phyloP scores from a whole-genome alignment of 257 asterid species.

The Plectranthus barbatus region DNA sequence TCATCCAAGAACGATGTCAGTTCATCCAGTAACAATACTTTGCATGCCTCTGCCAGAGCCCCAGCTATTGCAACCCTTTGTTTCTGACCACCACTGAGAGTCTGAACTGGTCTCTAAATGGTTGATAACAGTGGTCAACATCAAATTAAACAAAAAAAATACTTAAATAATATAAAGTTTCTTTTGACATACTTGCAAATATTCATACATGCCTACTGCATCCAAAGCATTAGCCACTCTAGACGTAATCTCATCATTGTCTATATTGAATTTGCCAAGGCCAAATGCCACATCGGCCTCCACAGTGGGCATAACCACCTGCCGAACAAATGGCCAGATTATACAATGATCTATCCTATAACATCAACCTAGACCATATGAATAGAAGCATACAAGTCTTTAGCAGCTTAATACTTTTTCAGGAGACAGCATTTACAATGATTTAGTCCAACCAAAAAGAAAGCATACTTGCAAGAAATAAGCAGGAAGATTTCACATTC shows the following conservation, averaged over 20 bases:
- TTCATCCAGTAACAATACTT: conserved; percentile 87
- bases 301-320: conserved; percentile 99
- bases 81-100: conserved; percentile 98
- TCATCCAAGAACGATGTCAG: conserved; percentile 95
- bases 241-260: conserved; percentile 41
- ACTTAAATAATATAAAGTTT: neutral
- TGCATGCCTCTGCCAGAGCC: conserved; percentile 92
- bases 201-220: conserved; percentile 82
- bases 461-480: too few species aligned
- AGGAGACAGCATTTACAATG: neutral
- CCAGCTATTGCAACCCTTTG: conserved; percentile 99
- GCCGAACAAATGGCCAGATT: conserved; percentile 13
- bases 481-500: neutral
- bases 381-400: neutral
- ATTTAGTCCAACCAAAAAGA: neutral
- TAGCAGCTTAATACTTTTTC: neutral
- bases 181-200: conserved; percentile 54
- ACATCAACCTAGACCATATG: neutral
- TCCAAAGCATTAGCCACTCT: conserved; percentile 81
- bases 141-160: neutral
- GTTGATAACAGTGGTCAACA: conserved; percentile 5
- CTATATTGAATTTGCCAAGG: conserved; percentile 60
- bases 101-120: conserved; percentile 82
- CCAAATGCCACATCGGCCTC: conserved; percentile 98
- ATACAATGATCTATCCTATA: neutral